Evolutionary conservation across 805 yeast genomes (phyloP), one percentile per base, ranked within the genome.

Genomic region (Starmerella bombicola): DNA sequence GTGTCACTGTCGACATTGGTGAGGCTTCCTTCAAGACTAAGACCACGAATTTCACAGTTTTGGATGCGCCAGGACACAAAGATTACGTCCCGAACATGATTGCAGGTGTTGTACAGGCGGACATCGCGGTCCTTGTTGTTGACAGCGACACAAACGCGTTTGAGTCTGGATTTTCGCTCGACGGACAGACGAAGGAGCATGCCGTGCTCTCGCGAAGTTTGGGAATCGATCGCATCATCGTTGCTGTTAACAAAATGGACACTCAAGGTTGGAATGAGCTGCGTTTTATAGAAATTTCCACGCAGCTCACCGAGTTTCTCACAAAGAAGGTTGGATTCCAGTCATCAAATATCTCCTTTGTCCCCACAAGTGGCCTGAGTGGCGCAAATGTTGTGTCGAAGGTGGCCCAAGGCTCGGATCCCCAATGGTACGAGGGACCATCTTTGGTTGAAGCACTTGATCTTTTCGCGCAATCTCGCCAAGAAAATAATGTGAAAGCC

Each of bases 71-170:
- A 0, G 93, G 93, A 0, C 93, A 81, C 58, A 67, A 69, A 45
- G 91, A 81, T 53, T 81, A 78, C 57, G 80, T 81, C 24, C 93
- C 93, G 3, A 82, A 79, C 52, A 79, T 81, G 84, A 80, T 81
- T 49, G 80, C 82, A 22, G 93, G 93, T 22, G 79, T 81, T 1
- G 63, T 80, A 3, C 85, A 79, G 53, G 86, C 91, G 0, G 91
- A 81, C 52, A 57, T 76, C 32, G 86, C 86, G 0, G 64, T 81
- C 15, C 64, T 80, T 30, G 82, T 81, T 9, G 73, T 81, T 16
- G 93, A 82, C 56, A 57, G 81, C 2, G 65, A 69, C 30, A 63
- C 66, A 2, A 74, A 78, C 29, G 84, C 80, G 17, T 80, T 79
- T 54, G 86, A 80, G 57, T 65, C 76, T 8, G 84, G 85, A 0